Evolutionary conservation across 306 rosid species (phyloP).

Genomic region (Ormosia emarginata): DNA sequence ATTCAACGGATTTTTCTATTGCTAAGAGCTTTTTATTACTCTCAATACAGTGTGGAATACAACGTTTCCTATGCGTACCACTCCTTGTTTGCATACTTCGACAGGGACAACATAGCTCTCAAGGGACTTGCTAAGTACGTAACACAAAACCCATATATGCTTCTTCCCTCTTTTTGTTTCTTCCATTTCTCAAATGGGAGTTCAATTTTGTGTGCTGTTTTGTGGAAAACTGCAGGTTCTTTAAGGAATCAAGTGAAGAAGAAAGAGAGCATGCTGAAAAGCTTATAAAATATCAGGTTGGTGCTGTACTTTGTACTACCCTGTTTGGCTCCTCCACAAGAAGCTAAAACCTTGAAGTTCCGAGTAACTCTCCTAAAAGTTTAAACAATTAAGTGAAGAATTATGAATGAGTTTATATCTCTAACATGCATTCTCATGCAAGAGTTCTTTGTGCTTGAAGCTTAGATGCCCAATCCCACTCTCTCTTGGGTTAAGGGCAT

Average conservation of each 20-base stretch:
- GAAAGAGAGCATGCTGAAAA: slow-evolving; percentile 62
- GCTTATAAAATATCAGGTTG: slow-evolving; percentile 43
- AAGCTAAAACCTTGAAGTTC: neutral
- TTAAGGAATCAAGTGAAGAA: slow-evolving; percentile 60
- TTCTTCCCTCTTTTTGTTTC: neutral
- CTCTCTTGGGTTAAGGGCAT: too few species aligned
- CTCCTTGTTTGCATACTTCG: slow-evolving; percentile 56
- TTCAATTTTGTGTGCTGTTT: neutral
- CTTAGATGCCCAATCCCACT: too few species aligned
- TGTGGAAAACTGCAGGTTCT: slow-evolving; percentile 35
- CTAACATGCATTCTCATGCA: too few species aligned
- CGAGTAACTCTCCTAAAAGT: too few species aligned
- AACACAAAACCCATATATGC: neutral
- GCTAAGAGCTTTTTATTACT: neutral
- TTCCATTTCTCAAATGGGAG: neutral
- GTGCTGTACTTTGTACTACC: neutral
- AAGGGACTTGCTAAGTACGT: slow-evolving; percentile 51
- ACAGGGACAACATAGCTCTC: slow-evolving; percentile 56
- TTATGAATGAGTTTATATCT: too few species aligned
- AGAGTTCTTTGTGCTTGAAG: too few species aligned
- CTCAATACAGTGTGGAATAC: slow-evolving; percentile 50
- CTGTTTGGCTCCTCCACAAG: neutral
- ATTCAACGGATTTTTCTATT: neutral
- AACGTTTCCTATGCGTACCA: slow-evolving; percentile 57
- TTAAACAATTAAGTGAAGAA: too few species aligned